phyloP scores from a whole-genome alignment of 1,284 basidiomycete genomes.

The Melampsora medusae region DNA sequence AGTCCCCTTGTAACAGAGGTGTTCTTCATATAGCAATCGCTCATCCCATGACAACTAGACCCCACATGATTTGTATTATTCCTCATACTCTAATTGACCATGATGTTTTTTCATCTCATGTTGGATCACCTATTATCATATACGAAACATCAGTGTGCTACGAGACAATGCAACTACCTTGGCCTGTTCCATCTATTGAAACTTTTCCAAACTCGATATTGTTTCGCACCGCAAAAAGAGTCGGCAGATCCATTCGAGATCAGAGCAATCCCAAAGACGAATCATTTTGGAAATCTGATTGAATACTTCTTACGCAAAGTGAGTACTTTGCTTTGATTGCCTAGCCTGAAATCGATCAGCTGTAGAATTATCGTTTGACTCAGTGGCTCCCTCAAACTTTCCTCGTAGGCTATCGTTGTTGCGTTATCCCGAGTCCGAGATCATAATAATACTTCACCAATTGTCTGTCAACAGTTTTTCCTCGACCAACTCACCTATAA shows the following conservation, averaged over 20 bases:
- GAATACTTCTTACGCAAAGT: slow-evolving; percentile 95
- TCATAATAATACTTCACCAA: slow-evolving; percentile 73
- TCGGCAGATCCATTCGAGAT: slow-evolving; percentile 77
- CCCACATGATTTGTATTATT: neutral
- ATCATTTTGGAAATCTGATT: slow-evolving; percentile 85
- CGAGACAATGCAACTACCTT: slow-evolving; percentile 73
- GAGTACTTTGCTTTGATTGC: slow-evolving; percentile 46
- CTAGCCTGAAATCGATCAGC: neutral
- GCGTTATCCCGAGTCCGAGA: slow-evolving; percentile 82
- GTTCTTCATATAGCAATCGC: no score
- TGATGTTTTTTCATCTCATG: neutral
- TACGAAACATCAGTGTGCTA: slow-evolving; percentile 66
- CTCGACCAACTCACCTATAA: slow-evolving; percentile 88
- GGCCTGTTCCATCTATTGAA: slow-evolving; percentile 95
- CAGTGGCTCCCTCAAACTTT: neutral
- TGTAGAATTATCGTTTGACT: slow-evolving; percentile 46
- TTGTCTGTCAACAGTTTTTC: slow-evolving; percentile 82
- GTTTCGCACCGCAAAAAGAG: slow-evolving; percentile 76
- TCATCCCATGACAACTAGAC: no score
- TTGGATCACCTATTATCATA: neutral
- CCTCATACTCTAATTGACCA: neutral
- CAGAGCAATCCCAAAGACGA: slow-evolving; percentile 83
- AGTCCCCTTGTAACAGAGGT: no score
- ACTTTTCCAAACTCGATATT: slow-evolving; percentile 82
- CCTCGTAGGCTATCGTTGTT: slow-evolving; percentile 66